Evolutionary conservation across 768 basidiomycete genomes (phyloP), one percentile per base, ranked within the genome.

Genomic region (Trametes gibbosa): DNA sequence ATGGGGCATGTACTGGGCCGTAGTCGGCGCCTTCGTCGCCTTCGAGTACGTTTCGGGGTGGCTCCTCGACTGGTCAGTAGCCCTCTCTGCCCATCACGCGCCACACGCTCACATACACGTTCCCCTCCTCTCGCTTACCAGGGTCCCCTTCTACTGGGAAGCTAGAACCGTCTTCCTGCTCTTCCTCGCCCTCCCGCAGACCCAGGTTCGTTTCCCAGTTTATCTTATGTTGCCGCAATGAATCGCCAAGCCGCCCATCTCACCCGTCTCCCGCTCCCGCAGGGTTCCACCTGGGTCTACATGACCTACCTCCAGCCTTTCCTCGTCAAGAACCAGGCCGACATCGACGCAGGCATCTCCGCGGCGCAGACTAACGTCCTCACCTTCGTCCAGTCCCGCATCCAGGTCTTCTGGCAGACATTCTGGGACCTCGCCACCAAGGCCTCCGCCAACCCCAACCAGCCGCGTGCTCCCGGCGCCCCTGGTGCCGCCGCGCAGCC

Each of bases 131-230:
- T 5, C 43, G 21, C 41, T 17, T 42, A 16, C 29, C 65, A 88
- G 88, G 88, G 66, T 90, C 41, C 88, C 89, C 7, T 87, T 90
- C 68, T 90, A 89, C 67, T 88, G 84, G 83, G 89, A 90, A 66
- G 45, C 82, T 52, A 84, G 88, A 65, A 87, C 84, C n/a, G 23
- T 84, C 3, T 83, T 89, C 68, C 68, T 90, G 3, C 75, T 90
- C 24, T 90, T 84, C 74, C 70, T 90, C 43, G 73, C 86, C 9
- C 79, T 90, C 17, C 87, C 87, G 7, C 86, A 88, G 73, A 86
- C 80, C 0, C 80, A 87, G 79, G 88, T 84, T 24, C 46, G 52
- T 48, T 5, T 32, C 51, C 50, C 42, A 27, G 24, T 50, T 41
- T 23, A 12, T 2, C 35, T 25, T 37, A n/a, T 7, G 35, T 12